These are phyloP conservation scores for Verticillium alfalfae DNA, from an alignment of 2,329 filamentous ascomycete species.

Conservation along the genomic window DNA sequence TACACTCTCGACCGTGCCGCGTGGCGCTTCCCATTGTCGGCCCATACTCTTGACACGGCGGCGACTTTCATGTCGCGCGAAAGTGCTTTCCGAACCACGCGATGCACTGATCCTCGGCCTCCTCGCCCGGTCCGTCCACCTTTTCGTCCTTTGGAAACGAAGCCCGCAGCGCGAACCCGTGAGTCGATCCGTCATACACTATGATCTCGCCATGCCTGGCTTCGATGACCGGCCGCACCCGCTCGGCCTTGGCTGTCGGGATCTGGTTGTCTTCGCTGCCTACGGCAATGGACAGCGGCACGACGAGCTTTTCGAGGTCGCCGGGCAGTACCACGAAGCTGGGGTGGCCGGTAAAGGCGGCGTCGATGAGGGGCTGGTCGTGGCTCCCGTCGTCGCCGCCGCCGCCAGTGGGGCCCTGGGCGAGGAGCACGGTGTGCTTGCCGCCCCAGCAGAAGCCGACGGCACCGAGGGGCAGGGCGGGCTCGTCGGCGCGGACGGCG, in stretches of 20 bases:
- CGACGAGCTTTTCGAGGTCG: conserved; percentile 37
- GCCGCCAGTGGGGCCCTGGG: conserved; percentile 22
- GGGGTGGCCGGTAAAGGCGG: conserved; percentile 48
- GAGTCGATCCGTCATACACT: conserved; percentile 20
- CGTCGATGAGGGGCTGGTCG: conserved; percentile 38
- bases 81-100: not conserved
- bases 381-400: conserved; percentile 10
- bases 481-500: conserved; percentile 23
- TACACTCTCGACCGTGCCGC: too few relatives aligned
- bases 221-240: conserved; percentile 27
- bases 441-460: conserved; percentile 63
- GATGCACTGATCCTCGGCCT: not conserved
- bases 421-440: conserved; percentile 44
- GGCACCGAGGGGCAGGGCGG: conserved; percentile 34
- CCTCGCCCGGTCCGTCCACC: not conserved
- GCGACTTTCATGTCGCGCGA: not conserved
- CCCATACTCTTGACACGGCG: too few relatives aligned
- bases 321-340: conserved; percentile 38
- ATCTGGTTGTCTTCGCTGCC: conserved; percentile 38
- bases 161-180: conserved; percentile 16
- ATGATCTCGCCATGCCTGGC: conserved; percentile 20
- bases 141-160: not conserved
- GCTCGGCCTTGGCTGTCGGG: conserved; percentile 20
- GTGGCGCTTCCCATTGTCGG: too few relatives aligned
- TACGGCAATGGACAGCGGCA: conserved; percentile 40